These are phyloP conservation scores for Hypoxylon sp. DNA, from an alignment of 2,329 filamentous ascomycete species.

Conservation along the genomic window DNA sequence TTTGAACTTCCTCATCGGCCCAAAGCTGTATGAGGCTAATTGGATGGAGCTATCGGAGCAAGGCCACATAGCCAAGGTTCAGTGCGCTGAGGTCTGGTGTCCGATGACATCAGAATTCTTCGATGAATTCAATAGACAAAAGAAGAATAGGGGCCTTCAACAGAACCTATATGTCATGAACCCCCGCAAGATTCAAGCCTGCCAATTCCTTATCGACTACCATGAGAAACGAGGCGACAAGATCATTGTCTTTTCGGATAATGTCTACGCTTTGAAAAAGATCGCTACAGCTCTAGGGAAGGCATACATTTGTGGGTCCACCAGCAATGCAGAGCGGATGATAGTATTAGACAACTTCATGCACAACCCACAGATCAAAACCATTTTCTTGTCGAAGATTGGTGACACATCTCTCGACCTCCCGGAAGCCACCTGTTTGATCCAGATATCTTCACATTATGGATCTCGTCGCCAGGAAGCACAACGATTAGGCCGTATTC, in stretches of 20 bases:
- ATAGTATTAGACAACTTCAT: constrained; percentile 94
- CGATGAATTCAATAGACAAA: constrained; percentile 82
- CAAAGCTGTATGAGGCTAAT: constrained; percentile 97
- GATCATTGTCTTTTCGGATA: constrained; percentile 98
- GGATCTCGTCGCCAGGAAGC: constrained; percentile 97
- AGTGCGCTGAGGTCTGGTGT: constrained; percentile 99
- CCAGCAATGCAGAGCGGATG: constrained; percentile 86
- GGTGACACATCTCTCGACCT: constrained; percentile 98
- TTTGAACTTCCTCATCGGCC: constrained; percentile 96
- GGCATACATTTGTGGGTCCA: constrained; percentile 92
- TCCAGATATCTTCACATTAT: constrained; percentile 98
- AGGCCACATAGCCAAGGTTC: constrained; percentile 95
- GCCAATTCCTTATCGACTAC: constrained; percentile 98
- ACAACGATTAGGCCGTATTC: constrained; percentile 90
- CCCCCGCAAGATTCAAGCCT: constrained; percentile 95
- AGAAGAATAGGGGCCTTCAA: constrained; percentile 54
- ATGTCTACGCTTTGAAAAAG: constrained; percentile 90
- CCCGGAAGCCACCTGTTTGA: constrained; percentile 95
- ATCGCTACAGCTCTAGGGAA: constrained; percentile 89
- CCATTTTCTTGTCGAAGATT: constrained; percentile 96
- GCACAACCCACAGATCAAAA: constrained; percentile 90
- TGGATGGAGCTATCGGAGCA: constrained; percentile 99
- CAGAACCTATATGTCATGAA: constrained; percentile 92
- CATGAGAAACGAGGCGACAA: constrained; percentile 96
- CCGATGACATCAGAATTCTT: constrained; percentile 99